A percentile compares a stretch with the other conserved stretches of the same genome.
These are phyloP conservation scores for Ochromonadaceae sp. DNA, from an alignment of 352 stramenopile genomes.

Conservation along the genomic window DNA sequence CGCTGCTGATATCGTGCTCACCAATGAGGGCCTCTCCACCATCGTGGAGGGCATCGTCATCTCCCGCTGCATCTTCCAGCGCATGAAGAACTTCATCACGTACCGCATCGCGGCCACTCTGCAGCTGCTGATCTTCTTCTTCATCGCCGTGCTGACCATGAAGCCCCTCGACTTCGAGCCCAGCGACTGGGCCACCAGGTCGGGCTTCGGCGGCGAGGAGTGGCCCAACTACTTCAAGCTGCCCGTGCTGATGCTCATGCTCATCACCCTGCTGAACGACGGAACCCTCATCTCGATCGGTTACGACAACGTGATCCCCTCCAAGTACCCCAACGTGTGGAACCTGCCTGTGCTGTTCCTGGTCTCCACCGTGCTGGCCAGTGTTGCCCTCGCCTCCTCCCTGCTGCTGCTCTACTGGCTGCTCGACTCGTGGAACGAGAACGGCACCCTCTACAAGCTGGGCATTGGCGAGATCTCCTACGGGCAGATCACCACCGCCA, in stretches of 20 bases:
- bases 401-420: slow-evolving; percentile 26
- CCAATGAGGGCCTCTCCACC: slow-evolving; percentile 52
- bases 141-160: slow-evolving; percentile 70
- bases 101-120: slow-evolving; percentile 63
- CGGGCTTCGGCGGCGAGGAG: slow-evolving; percentile 28
- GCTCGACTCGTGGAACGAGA: slow-evolving; percentile 22
- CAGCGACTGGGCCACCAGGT: neutral
- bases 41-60: slow-evolving; percentile 61
- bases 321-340: slow-evolving; percentile 18
- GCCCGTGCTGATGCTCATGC: slow-evolving; percentile 67
- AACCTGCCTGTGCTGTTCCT: slow-evolving; percentile 26
- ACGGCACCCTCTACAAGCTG: neutral
- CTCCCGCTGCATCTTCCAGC: slow-evolving; percentile 63
- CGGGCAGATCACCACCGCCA: slow-evolving; percentile 67
- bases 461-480: slow-evolving; percentile 40
- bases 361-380: slow-evolving; percentile 25
- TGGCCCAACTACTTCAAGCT: slow-evolving; percentile 66
- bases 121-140: slow-evolving; percentile 78
- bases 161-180: slow-evolving; percentile 37
- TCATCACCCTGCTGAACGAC: slow-evolving; percentile 87
- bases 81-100: slow-evolving; percentile 61
- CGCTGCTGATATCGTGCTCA: slow-evolving; percentile 63
- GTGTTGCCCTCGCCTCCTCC: slow-evolving; percentile 28
- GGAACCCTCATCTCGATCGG: slow-evolving; percentile 70
- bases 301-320: slow-evolving; percentile 26